Conservation (phyloP, 2,329 filamentous ascomycete genomes). For the Sporothrix schenckii region DNA sequence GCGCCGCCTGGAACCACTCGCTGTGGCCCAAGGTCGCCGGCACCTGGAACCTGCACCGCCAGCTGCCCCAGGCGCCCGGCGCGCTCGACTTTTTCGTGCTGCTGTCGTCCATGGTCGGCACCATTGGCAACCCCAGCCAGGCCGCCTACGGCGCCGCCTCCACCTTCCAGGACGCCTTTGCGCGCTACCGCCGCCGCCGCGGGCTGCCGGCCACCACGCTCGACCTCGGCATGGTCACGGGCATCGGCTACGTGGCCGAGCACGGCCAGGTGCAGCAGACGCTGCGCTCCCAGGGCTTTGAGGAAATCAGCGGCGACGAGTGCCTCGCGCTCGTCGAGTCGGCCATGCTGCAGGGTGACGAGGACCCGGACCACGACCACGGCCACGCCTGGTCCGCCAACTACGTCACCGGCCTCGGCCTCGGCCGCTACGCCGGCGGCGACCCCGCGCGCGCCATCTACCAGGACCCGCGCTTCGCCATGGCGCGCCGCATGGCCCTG, state of each 20-base stretch:
- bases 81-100: constrained; percentile 47
- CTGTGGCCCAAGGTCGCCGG: constrained; percentile 44
- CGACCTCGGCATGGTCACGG: constrained; percentile 47
- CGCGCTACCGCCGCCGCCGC: constrained; percentile 42
- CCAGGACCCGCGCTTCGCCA: constrained; percentile 34
- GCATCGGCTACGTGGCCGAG: constrained; percentile 42
- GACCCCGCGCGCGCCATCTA: constrained; percentile 33
- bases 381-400: constrained; percentile 35
- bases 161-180: constrained; percentile 48
- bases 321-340: constrained; percentile 38
- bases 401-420: constrained; percentile 36
- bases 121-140: constrained; percentile 46
- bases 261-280: constrained; percentile 33
- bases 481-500: constrained; percentile 31
- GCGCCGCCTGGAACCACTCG: constrained; percentile 34
- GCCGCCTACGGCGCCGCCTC: constrained; percentile 50
- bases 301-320: constrained; percentile 36
- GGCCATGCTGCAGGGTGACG: constrained; percentile 28
- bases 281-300: constrained; percentile 36
- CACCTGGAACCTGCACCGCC: constrained; percentile 46
- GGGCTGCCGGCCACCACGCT: constrained; percentile 45
- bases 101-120: constrained; percentile 43
- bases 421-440: constrained; percentile 34
- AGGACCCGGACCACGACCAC: too few relatives aligned
- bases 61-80: constrained; percentile 27